phyloP scores from a whole-genome alignment of 2,329 filamentous ascomycete genomes.

The Alternaria sp. region DNA sequence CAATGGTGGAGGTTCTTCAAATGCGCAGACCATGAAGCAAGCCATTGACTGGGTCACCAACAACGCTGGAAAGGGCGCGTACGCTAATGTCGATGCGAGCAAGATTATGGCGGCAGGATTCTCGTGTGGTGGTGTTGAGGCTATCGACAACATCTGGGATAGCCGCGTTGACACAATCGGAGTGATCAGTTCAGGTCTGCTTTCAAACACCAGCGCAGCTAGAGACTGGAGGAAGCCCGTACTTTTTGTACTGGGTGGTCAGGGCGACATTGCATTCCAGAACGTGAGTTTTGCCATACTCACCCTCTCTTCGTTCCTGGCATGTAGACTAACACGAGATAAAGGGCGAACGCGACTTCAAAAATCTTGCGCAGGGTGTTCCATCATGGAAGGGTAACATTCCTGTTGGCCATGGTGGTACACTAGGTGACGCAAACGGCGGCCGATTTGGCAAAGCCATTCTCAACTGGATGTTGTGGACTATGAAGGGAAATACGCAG shows the following conservation, averaged over 20 bases:
- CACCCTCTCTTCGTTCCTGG: too few species aligned
- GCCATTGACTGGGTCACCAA: neutral
- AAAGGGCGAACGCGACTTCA: conserved; percentile 31
- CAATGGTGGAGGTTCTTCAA: too few species aligned
- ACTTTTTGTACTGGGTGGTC: conserved; percentile 26
- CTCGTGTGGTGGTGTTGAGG: conserved; percentile 29
- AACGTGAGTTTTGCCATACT: conserved; percentile 18
- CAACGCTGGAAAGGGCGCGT: conserved; percentile 24
- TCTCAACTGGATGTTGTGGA: conserved; percentile 25
- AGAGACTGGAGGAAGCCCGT: conserved; percentile 24
- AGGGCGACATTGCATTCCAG: conserved; percentile 27
- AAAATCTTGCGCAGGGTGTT: conserved; percentile 17
- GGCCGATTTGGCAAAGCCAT: conserved; percentile 27
- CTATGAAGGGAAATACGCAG: conserved; percentile 20
- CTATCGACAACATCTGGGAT: conserved; percentile 20
- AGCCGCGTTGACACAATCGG: neutral
- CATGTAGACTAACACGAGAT: too few species aligned
- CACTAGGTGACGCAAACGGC: conserved; percentile 22
- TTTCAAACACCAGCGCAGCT: neutral
- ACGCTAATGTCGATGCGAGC: conserved; percentile 30
- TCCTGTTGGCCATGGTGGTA: conserved; percentile 30
- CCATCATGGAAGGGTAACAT: conserved; percentile 34
- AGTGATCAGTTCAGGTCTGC: too few species aligned
- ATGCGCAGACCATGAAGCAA: too few species aligned
- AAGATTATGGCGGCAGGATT: conserved; percentile 27